Base-by-base conservation (phyloP, 305 asterid species). In the Fraxinus velutina region DNA sequence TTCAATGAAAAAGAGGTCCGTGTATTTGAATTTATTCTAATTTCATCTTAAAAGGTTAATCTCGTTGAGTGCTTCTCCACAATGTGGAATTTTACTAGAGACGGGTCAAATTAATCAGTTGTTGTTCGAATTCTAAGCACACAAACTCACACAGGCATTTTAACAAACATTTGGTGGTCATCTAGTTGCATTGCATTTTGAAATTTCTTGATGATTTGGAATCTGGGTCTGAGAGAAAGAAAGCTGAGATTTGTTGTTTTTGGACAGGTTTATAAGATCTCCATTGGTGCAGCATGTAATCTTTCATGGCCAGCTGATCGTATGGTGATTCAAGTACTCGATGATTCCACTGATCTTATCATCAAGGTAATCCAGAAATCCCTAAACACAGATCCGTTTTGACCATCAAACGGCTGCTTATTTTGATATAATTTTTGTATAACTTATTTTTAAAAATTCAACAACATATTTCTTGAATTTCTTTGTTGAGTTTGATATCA, bases 221-320 rank as follows among this genome's bases (percentile, higher is more conserved):
- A 73, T 47, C 27, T 30, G 76, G 71, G 32, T 39, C 29, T 37
- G 13, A 15, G 13, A 24, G 34, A 47, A 36, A 21, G 75, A 13
- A 71, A 55, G 3, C 33, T 34, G 39, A 36, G 21, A 27, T 42
- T 71, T 66, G 37, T 17, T 74, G 24, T 44, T 71, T 74, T 78
- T 24, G 33, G 3, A 62, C 89, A 92, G 97, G 97, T 92, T 24
- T 92, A 92, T 81, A 91, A 92, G 90, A 84, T 93, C 89, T 93
- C 97, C 75, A 93, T 93, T 83, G 96, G 96, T 5, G 97, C 97
- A 7, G 96, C 97, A 37, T 91, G 97, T 79, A 88, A 89, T 81
- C 94, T 93, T 37, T 91, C 97, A 7, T 93, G 97, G 97, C 97
- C 97, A 50, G 78, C 92, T 30, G 97, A 91, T 88, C 87, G 94